Base-by-base conservation (phyloP, 2,329 filamentous ascomycete genomes). In the Periconia sp. region DNA sequence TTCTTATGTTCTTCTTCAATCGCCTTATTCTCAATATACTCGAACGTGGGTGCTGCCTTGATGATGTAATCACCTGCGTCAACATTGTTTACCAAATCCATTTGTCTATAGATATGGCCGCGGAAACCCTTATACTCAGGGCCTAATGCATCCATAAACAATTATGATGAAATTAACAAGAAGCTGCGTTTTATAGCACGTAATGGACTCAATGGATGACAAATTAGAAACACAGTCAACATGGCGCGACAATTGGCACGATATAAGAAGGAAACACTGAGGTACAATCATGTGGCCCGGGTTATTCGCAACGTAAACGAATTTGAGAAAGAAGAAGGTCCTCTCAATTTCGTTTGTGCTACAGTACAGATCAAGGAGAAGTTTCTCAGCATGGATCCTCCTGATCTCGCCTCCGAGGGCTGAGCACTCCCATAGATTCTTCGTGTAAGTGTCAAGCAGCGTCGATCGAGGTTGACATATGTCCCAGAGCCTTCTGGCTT, bases 1-100 rank as follows among this genome's bases (percentile, higher is more conserved):
- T 40, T 44, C 21, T 35, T 44, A 21, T 44, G 19, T 22, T 44
- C 36, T 43, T 43, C 33, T 12, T 43, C 17, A 31, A 43, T 32
- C 21, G 19, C 42, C 33, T 45, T 45, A 30, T 40, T 35, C 26
- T 45, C 29, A 36, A 45, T 40, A 30, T 45, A 45, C 9, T 45
- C 23, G 30, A 45, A 45, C 13, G 23, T 41, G 23, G 42, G 36
- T 41, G 23, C 30, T 21, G 29, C 42, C 36, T 45, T 45, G 13
- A 45, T 13, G 4, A 45, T 24, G 17, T 40, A 25, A 8, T 36
- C 23, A 35, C 41, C 29, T 40, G 16, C 29, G 25, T 45, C 42
- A 40, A 26, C 21, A 16, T 40, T 22, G 23, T 45, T 43, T 7
- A 43, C 24, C 10, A 43, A 22, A 17, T 25, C 22, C 26, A 39